These are phyloP conservation scores for Deakozyma indianensis DNA, from an alignment of 805 yeast genomes.

Conservation along the genomic window DNA sequence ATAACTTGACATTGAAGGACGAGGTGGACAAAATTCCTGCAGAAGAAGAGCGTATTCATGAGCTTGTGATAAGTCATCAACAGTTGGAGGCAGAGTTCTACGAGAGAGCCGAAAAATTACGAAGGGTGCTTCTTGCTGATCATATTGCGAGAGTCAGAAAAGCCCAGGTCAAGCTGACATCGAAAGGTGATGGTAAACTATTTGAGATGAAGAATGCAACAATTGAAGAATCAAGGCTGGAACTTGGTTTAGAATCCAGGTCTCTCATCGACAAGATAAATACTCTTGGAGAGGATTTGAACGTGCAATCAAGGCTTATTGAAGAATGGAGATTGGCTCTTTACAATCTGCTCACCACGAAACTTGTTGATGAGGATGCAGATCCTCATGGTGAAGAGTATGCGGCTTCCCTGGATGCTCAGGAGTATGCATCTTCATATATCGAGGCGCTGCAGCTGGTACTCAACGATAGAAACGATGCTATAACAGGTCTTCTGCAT, in stretches of 20 bases:
- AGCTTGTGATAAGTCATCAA: conserved; percentile 18
- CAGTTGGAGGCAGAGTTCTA: conserved; percentile 39
- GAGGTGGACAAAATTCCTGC: conserved; percentile 11
- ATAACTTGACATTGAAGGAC: conserved; percentile 20
- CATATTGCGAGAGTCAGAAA: conserved; percentile 3
- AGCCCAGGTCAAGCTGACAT: conserved; percentile 4
- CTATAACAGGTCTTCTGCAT: conserved; percentile 13
- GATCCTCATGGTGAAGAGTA: conserved; percentile 67
- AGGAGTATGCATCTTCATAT: conserved; percentile 40
- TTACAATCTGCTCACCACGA: conserved; percentile 29
- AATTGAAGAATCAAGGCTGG: conserved; percentile 6
- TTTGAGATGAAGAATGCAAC: conserved; percentile 13
- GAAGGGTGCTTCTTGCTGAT: conserved; percentile 37
- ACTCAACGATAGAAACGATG: conserved; percentile 27
- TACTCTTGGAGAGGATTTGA: conserved; percentile 21
- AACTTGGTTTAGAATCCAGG: conserved; percentile 11
- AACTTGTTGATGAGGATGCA: conserved; percentile 34
- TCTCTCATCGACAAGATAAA: conserved; percentile 5
- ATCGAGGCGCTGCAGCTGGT: conserved; percentile 21
- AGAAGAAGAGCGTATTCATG: conserved; percentile 9
- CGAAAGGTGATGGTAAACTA: conserved; percentile 10
- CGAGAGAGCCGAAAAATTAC: conserved; percentile 43
- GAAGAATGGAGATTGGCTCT: conserved; percentile 38
- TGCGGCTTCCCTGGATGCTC: conserved; percentile 55
- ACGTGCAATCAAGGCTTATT: conserved; percentile 35